Evolutionary conservation across 164 flowering plant species (phyloP), one percentile per base, ranked within the genome.

Genomic region (Nymphaea thermarum): DNA sequence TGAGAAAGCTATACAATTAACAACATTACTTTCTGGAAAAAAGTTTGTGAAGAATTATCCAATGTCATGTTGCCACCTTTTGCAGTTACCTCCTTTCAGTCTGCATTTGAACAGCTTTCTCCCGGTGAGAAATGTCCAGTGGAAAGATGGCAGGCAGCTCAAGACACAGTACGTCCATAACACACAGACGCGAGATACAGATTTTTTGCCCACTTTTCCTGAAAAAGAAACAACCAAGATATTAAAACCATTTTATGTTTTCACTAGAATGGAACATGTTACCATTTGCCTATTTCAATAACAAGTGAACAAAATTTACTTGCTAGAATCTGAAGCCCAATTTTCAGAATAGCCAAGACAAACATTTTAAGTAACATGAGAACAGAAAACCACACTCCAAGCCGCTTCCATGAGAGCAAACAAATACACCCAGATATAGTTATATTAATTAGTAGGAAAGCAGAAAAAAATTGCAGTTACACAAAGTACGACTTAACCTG

Each of bases 151-250:
- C 16, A 43, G 6, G 16, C 43, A 2, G 61, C 36, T 86, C 80
- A 90, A 44, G 89, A 84, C 12, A 87, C 92, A 8, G 94, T 86
- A 42, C 93, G 81, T 36, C 96, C 94, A 68, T 87, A 85, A 77
- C 94, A 88, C 64, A 88, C 68, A 2, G 90, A 83, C 14, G 94
- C 84, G 25, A 90, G 89, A 75, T 88, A 90, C 18, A 90, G 86
- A 79, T 88, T 88, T 76, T 88, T 88, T 3, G 82, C 82, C 96
- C 94, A 88, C 75, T 90, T 90, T 72, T 88, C 96, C 96, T 90
- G 90, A 80, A 8, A 51, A 51, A 15, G 14, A 8, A 10, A 51
- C 12, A 51, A 8, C 12, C 57, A 51, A 5, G 57, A 51, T 15
- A 10, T 15, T 15, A 51, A 10, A 5, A 51, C 8, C 57, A 51